Percentiles rank a stretch among this genome's conserved stretches.
Evolutionary conservation across 2,329 filamentous ascomycete species (phyloP).

Genomic region (Pyricularia sp.): DNA sequence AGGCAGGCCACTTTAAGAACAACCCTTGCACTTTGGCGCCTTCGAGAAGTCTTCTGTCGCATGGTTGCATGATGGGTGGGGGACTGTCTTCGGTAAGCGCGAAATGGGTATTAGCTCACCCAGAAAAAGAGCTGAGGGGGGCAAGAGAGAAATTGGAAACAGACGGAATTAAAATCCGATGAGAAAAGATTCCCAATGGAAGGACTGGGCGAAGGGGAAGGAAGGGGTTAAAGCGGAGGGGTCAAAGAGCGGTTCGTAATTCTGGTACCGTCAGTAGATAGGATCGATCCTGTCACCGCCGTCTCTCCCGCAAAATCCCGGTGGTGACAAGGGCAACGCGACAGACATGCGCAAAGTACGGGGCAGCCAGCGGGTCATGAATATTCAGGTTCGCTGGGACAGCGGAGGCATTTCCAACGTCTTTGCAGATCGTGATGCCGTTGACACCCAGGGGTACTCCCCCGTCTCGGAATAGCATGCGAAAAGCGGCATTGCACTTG

Average conservation of each 20-base stretch:
- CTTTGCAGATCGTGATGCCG: neutral
- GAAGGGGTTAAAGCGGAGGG: neutral
- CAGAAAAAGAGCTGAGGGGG: neutral
- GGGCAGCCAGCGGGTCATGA: neutral
- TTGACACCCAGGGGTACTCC: neutral
- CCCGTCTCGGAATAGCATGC: neutral
- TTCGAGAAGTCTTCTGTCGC: neutral
- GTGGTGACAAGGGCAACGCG: neutral
- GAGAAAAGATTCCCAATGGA: neutral
- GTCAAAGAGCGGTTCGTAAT: neutral
- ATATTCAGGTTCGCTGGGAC: neutral
- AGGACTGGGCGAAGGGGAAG: neutral
- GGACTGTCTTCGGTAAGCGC: neutral
- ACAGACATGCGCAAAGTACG: neutral
- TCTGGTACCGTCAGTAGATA: neutral
- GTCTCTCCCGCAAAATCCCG: neutral
- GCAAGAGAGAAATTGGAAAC: neutral
- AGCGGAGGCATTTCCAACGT: neutral
- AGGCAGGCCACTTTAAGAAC: neutral
- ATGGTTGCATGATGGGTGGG: neutral
- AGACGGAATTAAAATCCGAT: neutral
- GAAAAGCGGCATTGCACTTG: neutral
- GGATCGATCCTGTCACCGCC: neutral
- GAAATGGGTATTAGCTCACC: neutral
- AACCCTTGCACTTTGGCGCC: neutral